Conservation (phyloP, 495 filamentous ascomycete species). For the Tuber brumale region DNA sequence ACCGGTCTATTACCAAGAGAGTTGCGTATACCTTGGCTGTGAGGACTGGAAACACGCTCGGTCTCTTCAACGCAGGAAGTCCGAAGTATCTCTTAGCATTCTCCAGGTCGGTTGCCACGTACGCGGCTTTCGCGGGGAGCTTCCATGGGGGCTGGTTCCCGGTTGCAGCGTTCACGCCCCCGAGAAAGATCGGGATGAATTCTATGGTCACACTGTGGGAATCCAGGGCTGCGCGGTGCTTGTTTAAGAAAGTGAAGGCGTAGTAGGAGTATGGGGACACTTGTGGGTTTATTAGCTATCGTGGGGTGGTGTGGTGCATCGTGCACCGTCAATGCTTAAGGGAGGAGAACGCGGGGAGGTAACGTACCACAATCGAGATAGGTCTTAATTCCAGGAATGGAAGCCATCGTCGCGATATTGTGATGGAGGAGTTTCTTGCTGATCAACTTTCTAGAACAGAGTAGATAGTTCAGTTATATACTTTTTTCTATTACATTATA, state of each 20-base stretch:
- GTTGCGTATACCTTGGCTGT: slow-evolving; percentile 24
- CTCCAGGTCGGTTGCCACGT: slow-evolving; percentile 47
- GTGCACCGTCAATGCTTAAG: neutral
- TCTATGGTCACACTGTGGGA: slow-evolving; percentile 58
- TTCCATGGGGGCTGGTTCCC: slow-evolving; percentile 72
- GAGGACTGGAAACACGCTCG: slow-evolving; percentile 51
- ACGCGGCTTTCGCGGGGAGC: slow-evolving; percentile 58
- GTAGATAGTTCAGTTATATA: neutral
- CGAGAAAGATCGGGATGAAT: slow-evolving; percentile 68
- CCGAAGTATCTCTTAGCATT: slow-evolving; percentile 30
- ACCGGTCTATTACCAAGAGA: neutral
- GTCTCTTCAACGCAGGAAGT: slow-evolving; percentile 27
- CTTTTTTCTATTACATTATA: neutral
- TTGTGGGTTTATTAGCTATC: slow-evolving; percentile 35
- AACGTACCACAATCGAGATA: slow-evolving; percentile 55
- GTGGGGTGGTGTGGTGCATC: slow-evolving; percentile 30
- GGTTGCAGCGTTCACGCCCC: slow-evolving; percentile 58
- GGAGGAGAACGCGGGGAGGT: too few relatives aligned
- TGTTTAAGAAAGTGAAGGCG: slow-evolving; percentile 54
- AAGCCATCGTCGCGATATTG: slow-evolving; percentile 13
- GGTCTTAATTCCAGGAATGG: slow-evolving; percentile 50
- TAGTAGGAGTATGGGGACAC: slow-evolving; percentile 67
- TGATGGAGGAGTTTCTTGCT: neutral
- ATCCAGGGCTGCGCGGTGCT: slow-evolving; percentile 50
- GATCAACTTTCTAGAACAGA: neutral